Conservation (phyloP, 345 rosid species). For the Mangifera indica region DNA sequence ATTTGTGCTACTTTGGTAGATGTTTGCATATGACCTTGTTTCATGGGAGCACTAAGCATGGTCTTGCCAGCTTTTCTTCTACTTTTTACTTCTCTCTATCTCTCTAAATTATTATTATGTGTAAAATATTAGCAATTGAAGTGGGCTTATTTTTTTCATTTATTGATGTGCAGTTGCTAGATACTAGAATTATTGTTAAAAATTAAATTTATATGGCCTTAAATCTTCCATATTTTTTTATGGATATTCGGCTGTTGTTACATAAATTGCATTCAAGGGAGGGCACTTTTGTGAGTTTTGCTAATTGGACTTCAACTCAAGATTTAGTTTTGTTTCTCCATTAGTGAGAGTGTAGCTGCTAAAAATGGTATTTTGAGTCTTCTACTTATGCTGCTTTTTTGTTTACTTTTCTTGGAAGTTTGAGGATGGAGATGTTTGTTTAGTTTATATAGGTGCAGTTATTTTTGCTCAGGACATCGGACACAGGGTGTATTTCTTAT, state of each 20-base stretch:
- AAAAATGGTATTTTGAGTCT: not conserved
- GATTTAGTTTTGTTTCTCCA: conserved; percentile 8
- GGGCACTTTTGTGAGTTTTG: conserved; percentile 6
- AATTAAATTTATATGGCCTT: not conserved
- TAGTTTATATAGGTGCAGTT: no score
- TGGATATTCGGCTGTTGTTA: not conserved
- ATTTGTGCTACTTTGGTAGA: not conserved
- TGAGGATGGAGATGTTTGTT: not conserved
- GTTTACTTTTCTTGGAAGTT: not conserved
- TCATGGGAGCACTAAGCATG: not conserved
- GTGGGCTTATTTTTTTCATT: not conserved
- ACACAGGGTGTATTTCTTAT: no score
- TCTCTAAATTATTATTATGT: not conserved
- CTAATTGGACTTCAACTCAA: not conserved
- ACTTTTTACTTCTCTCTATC: no score
- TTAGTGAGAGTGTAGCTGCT: not conserved
- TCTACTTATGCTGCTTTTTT: not conserved
- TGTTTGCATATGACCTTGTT: not conserved
- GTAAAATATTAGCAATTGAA: not conserved
- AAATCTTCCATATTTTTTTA: not conserved
- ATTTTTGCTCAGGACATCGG: no score
- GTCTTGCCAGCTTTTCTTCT: not conserved
- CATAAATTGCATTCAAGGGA: not conserved
- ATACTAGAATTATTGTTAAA: conserved; percentile 1
- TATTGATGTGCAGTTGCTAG: not conserved